Conservation (phyloP, 169 alveolate species). For the Ichthyophthirius multifiliis region DNA sequence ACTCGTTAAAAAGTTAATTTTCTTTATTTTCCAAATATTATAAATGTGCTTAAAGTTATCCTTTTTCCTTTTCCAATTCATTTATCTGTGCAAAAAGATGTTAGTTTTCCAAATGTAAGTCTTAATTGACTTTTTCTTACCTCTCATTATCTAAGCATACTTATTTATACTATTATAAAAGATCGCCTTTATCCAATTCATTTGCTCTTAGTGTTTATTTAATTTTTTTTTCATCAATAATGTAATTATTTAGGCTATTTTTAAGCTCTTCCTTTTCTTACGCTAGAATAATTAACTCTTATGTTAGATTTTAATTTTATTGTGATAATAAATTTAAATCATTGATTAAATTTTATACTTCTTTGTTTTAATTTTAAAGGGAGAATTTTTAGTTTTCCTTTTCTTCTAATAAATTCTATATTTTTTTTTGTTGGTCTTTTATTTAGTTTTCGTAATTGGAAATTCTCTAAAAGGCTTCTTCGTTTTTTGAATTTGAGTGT, state of each 20-base stretch:
- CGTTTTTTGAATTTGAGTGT: not conserved
- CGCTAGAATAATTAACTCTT: not conserved
- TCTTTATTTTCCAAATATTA: not conserved
- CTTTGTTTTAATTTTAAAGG: not conserved
- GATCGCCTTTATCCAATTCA: not conserved
- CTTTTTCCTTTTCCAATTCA: not conserved
- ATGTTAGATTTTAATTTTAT: not conserved
- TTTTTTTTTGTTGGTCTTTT: not conserved
- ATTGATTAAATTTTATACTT: not conserved
- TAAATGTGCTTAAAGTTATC: not conserved
- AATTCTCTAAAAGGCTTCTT: not conserved
- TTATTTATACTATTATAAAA: not conserved
- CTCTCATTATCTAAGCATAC: conserved; percentile 3
- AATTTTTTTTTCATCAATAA: not conserved
- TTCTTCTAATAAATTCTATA: not conserved
- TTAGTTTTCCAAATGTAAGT: not conserved
- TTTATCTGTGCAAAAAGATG: not conserved
- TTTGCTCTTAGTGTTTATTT: not conserved
- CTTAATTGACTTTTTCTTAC: not conserved
- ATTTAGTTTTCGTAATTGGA: not conserved
- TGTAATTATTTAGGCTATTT: not conserved
- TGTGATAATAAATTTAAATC: not conserved
- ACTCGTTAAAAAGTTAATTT: not conserved
- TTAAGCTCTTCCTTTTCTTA: not conserved
- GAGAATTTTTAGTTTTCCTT: not conserved